Base-by-base conservation (phyloP, 768 basidiomycete genomes). In the Suillus decipiens region DNA sequence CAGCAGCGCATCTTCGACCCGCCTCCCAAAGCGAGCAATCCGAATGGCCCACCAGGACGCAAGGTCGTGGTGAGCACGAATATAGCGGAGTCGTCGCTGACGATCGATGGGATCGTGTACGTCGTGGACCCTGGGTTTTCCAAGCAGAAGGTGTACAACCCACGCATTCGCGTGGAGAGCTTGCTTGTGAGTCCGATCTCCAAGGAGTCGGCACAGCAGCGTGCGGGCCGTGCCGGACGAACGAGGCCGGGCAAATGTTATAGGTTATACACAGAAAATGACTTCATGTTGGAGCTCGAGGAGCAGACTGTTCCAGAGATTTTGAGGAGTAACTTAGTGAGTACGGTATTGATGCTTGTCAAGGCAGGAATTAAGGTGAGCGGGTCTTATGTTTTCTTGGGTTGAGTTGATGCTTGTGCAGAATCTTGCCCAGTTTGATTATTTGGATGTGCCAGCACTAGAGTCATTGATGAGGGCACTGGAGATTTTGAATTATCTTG, bases 101-200 rank as follows among this genome's bases (percentile, higher is more conserved):
- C 96, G 3, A 99, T 99, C 63, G 96, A 99, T 68, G 96, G 96
- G 24, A 98, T 99, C 70, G 96, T 99, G n/a, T 99, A 99, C 70
- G 96, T 98, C 62, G 95, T 98, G 53, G 96, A 98, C 71, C 94
- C 96, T 0, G 96, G 95, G 1, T 97, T 99, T 79, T 95, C 92
- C 39, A 96, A 99, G 77, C 96, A 98, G 77, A 98, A 96, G 73
- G 90, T 99, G 56, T 99, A 99, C 80, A 99, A 98, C 74, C 97
- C 96, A 0, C 86, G 96, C 36, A 97, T 98, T 64, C 89, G 96
- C 54, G 96, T 99, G 22, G 96, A 99, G 79, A 91, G 89, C 64
- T 79, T 99, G 60, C 79, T 98, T 19, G 96, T 99, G 50, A 89
- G 90, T 59, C 96, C 95, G 0, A 99, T 99, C 69, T 96, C 94